phyloP scores from a whole-genome alignment of 305 asterid species.

The Caryopteris hybrid region DNA sequence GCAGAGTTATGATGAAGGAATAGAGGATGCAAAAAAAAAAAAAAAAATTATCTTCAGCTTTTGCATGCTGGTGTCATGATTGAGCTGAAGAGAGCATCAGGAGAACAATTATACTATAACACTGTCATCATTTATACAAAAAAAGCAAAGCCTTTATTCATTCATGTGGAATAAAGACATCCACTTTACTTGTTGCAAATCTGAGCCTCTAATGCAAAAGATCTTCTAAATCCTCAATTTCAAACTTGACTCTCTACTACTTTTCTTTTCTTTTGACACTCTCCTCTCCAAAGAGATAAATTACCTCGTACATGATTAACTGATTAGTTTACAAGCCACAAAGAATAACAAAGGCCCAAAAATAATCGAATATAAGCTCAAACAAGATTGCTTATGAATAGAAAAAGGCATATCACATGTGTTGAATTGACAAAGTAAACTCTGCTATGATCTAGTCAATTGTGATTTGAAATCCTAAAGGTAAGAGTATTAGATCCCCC shows the following conservation, averaged over 20 bases:
- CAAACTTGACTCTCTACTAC: neutral
- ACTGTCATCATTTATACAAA: neutral
- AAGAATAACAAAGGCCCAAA: neutral
- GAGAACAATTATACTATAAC: neutral
- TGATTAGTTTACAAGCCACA: neutral
- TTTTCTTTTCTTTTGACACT: neutral
- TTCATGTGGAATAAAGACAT: neutral
- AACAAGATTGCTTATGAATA: neutral
- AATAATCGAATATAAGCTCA: neutral
- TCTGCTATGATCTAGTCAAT: neutral
- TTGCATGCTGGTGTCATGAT: neutral
- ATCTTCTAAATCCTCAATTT: neutral
- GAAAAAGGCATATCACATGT: neutral
- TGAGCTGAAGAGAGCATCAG: neutral
- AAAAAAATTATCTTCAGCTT: neutral
- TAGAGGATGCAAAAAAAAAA: neutral
- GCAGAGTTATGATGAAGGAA: neutral
- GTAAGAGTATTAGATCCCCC: neutral
- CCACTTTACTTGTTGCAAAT: neutral
- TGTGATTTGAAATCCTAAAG: neutral
- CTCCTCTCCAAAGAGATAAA: neutral
- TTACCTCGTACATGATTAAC: neutral
- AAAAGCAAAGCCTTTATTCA: neutral
- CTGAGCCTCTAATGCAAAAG: neutral
- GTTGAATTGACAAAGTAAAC: neutral